Conservation (phyloP, 139 green algal species). For the Chlorella sp. region DNA sequence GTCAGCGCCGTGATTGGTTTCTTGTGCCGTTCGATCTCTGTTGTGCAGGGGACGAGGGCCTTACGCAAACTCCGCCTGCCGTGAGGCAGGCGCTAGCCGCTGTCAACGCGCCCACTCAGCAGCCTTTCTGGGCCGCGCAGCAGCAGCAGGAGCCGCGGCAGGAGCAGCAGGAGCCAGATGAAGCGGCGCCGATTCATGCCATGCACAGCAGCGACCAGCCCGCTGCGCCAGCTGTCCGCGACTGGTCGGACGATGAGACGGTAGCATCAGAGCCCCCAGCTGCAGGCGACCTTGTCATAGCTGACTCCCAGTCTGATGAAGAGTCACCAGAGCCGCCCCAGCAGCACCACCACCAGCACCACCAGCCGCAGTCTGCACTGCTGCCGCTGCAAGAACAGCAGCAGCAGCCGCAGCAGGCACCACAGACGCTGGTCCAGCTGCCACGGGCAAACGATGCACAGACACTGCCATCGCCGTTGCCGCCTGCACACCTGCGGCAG, state of each 20-base stretch:
- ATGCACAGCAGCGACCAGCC: background rate
- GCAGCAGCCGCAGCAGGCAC: background rate
- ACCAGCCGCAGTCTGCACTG: background rate
- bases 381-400: background rate
- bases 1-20: background rate
- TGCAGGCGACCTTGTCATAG: background rate
- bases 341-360: background rate
- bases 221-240: background rate
- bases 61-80: conserved; percentile 9
- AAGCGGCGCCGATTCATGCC: background rate
- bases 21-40: too few relatives aligned
- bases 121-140: background rate
- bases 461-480: background rate
- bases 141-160: background rate
- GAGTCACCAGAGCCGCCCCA: background rate
- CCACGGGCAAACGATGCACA: too few relatives aligned
- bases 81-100: background rate
- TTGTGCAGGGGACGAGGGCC: too few relatives aligned
- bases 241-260: background rate
- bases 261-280: background rate
- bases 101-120: background rate
- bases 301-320: background rate
- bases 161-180: background rate
- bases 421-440: background rate
- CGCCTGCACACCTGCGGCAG: background rate